Percentiles rank a stretch among this genome's conserved stretches.
Conservation (phyloP, 305 asterid genomes). For the Rubia peregrina region DNA sequence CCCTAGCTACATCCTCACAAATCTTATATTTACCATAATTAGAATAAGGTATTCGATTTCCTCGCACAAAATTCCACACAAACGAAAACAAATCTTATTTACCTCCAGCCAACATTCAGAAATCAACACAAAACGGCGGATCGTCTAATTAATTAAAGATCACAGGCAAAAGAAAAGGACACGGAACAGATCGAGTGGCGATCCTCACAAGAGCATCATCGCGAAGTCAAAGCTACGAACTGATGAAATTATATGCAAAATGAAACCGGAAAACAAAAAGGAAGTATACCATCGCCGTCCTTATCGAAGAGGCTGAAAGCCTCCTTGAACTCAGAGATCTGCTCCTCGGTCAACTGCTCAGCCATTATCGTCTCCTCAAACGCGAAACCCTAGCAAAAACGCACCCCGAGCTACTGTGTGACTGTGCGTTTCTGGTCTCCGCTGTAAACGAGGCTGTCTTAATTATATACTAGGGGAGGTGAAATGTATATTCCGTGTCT, state of each 20-base stretch:
- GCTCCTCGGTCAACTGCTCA: conserved; percentile 50
- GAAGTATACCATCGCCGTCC: conserved; percentile 48
- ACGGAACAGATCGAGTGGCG: not conserved
- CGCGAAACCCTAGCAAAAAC: conserved; percentile 16
- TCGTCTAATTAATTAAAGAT: not conserved
- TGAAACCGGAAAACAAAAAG: not conserved
- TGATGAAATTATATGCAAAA: not conserved
- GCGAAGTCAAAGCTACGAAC: not conserved
- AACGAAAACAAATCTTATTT: not conserved
- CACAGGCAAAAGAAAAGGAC: not conserved
- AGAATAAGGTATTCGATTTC: not conserved
- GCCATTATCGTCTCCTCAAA: conserved; percentile 29
- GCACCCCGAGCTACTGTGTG: not conserved
- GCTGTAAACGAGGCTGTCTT: not conserved
- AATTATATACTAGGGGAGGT: not conserved
- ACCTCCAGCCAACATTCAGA: not conserved
- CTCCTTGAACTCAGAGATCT: conserved; percentile 61
- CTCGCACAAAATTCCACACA: not conserved
- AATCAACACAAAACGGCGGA: not conserved
- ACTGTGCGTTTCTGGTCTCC: conserved; percentile 1
- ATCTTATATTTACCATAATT: not conserved
- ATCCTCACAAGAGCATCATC: not conserved
- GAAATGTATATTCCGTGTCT: not conserved
- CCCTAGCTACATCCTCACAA: not conserved
- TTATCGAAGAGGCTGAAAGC: conserved; percentile 61